Percentiles rank a stretch among this genome's conserved stretches.
Conservation (phyloP, 768 basidiomycete genomes). For the Dictyophora rubrovolvata region DNA sequence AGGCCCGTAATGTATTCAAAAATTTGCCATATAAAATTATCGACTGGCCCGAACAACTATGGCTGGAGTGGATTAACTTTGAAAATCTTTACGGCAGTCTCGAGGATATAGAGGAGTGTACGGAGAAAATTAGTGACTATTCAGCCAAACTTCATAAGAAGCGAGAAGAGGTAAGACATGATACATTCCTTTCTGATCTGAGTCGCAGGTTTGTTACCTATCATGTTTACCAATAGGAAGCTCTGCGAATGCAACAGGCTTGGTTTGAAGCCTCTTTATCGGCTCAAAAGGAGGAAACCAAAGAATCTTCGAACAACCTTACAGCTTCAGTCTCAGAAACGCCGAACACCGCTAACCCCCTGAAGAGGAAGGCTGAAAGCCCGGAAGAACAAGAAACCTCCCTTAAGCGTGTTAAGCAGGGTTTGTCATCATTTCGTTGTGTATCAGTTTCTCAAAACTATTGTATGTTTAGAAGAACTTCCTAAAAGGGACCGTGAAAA, state of each 20-base stretch:
- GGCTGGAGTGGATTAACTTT: slow-evolving; percentile 85
- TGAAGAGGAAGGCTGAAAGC: slow-evolving; percentile 19
- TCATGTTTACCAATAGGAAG: slow-evolving; percentile 35
- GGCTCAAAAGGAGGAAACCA: slow-evolving; percentile 16
- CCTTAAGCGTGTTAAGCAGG: background rate
- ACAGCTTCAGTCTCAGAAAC: background rate
- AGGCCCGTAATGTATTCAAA: slow-evolving; percentile 57
- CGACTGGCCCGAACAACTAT: slow-evolving; percentile 93
- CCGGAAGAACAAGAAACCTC: background rate
- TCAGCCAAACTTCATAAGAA: slow-evolving; percentile 49
- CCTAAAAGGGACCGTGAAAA: slow-evolving; percentile 83
- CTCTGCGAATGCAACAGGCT: slow-evolving; percentile 44
- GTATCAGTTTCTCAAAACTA: background rate
- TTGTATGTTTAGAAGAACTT: background rate
- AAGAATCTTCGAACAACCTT: background rate
- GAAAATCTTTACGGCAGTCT: slow-evolving; percentile 76
- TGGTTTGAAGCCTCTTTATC: slow-evolving; percentile 29
- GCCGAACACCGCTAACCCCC: background rate
- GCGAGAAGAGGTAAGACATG: slow-evolving; percentile 46
- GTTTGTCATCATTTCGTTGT: background rate
- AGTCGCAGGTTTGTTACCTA: background rate
- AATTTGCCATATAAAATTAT: slow-evolving; percentile 61
- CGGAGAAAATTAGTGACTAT: slow-evolving; percentile 58
- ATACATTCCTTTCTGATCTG: background rate
- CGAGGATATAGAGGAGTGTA: slow-evolving; percentile 48